Conservation (phyloP, 768 basidiomycete genomes). For the Russula sp. region DNA sequence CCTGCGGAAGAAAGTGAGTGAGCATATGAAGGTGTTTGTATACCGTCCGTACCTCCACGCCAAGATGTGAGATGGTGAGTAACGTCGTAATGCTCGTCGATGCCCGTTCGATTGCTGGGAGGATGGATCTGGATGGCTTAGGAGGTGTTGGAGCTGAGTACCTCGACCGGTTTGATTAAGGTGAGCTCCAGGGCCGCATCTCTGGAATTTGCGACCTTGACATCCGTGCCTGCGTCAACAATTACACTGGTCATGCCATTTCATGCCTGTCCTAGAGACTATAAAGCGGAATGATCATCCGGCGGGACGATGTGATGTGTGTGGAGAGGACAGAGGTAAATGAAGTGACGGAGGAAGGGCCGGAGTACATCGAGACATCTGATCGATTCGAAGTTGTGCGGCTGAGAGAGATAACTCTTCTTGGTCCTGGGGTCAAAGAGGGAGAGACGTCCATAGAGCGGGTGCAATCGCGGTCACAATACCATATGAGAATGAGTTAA, state of each 20-base stretch:
- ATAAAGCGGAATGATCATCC: slow-evolving; percentile 79
- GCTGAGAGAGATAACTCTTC: slow-evolving; percentile 25
- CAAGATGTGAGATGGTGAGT: not conserved
- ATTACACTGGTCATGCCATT: slow-evolving; percentile 82
- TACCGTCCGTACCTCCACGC: slow-evolving; percentile 1
- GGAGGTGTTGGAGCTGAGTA: slow-evolving; percentile 38
- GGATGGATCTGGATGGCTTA: slow-evolving; percentile 16
- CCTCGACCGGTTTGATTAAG: slow-evolving; percentile 73
- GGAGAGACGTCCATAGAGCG: slow-evolving; percentile 39
- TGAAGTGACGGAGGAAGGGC: slow-evolving; percentile 43
- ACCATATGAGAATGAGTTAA: slow-evolving; percentile 74
- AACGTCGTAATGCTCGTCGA: slow-evolving; percentile 21
- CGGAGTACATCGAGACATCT: slow-evolving; percentile 39
- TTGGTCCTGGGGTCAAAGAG: slow-evolving; percentile 26
- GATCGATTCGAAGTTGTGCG: slow-evolving; percentile 48
- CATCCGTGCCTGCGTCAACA: slow-evolving; percentile 63
- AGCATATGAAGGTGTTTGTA: slow-evolving; percentile 20
- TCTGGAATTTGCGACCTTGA: slow-evolving; percentile 72
- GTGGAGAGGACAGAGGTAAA: slow-evolving; percentile 29
- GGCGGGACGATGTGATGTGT: slow-evolving; percentile 41
- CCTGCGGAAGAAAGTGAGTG: slow-evolving; percentile 18
- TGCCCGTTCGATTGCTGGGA: slow-evolving; percentile 27
- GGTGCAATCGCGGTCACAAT: slow-evolving; percentile 33
- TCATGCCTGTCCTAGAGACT: slow-evolving; percentile 83
- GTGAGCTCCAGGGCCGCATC: slow-evolving; percentile 67